Evolutionary conservation across 140 eudicot genomes (phyloP).

Genomic region (Stevia rebaudiana): DNA sequence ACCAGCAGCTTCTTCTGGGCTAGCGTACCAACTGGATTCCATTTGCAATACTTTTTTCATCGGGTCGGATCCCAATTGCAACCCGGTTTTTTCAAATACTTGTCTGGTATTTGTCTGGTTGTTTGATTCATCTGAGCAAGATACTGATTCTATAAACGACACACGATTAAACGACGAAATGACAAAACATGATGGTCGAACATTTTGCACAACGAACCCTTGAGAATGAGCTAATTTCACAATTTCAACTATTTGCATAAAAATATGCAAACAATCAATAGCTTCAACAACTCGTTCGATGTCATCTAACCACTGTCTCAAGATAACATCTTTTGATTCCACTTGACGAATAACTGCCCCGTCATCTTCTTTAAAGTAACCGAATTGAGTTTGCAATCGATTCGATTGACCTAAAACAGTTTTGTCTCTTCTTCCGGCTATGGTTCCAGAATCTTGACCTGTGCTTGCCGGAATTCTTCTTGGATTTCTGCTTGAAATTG

Average conservation of each 20-base stretch:
- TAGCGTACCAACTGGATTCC: conserved; percentile 78
- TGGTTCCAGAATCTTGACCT: not conserved
- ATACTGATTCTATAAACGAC: conserved; percentile 74
- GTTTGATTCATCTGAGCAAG: conserved; percentile 81
- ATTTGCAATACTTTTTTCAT: conserved; percentile 71
- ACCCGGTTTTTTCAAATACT: too few relatives aligned
- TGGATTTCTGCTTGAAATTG: too few relatives aligned
- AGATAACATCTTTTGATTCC: conserved; percentile 53
- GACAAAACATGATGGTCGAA: conserved; percentile 78
- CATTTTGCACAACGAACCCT: conserved; percentile 66
- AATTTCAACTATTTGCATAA: conserved; percentile 62
- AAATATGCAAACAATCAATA: conserved; percentile 67
- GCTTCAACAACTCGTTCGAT: conserved; percentile 45
- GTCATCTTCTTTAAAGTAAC: too few relatives aligned
- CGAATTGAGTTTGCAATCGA: too few relatives aligned
- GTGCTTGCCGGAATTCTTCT: too few relatives aligned
- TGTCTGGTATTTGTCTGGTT: too few relatives aligned
- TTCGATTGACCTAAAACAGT: too few relatives aligned
- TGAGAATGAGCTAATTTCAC: conserved; percentile 79
- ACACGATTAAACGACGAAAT: conserved; percentile 74
- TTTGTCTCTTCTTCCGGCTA: conserved; percentile 10
- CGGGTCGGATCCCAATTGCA: too few relatives aligned
- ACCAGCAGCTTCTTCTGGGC: conserved; percentile 79
- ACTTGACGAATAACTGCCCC: too few relatives aligned
- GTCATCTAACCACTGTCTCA: conserved; percentile 83